A percentile compares a stretch with the other conserved stretches of the same genome.
phyloP scores from a whole-genome alignment of 2,329 filamentous ascomycete species.

The Stemphylium beticola region DNA sequence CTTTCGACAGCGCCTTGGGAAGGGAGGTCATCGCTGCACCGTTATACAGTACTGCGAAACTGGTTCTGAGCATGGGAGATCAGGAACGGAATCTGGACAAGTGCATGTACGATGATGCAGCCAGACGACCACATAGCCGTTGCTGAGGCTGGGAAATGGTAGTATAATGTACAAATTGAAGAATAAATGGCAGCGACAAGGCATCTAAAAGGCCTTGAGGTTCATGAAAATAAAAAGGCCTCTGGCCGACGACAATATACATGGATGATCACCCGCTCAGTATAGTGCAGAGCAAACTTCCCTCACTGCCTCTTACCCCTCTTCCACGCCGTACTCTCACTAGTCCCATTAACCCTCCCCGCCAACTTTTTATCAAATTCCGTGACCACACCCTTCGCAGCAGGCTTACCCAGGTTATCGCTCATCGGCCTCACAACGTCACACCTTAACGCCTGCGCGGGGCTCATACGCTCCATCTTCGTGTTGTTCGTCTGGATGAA shows the following conservation, averaged over 20 bases:
- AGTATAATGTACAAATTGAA: too few species aligned
- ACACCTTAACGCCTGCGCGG: conserved; percentile 15
- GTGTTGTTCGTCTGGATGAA: conserved; percentile 50
- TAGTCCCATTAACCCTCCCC: conserved; percentile 5
- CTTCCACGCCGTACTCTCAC: conserved; percentile 6
- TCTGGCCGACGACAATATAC: not conserved
- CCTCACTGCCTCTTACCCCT: not conserved
- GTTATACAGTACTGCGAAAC: too few species aligned
- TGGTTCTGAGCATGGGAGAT: too few species aligned
- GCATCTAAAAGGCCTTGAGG: not conserved
- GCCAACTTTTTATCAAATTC: conserved; percentile 11
- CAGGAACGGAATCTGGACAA: too few species aligned
- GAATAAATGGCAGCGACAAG: too few species aligned
- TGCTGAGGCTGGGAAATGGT: too few species aligned
- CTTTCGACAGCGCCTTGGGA: too few species aligned
- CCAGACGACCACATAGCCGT: too few species aligned
- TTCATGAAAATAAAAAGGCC: not conserved
- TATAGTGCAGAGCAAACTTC: not conserved
- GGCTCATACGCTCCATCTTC: conserved; percentile 47
- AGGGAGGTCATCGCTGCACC: too few species aligned
- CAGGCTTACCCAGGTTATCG: conserved; percentile 14
- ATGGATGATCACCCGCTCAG: not conserved
- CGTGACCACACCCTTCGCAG: conserved; percentile 10
- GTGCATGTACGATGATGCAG: too few species aligned
- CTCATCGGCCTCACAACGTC: conserved; percentile 18